A percentile compares a stretch with the other conserved stretches of the same genome.
Conservation (phyloP, 2,329 filamentous ascomycete species). For the Fusarium penzigii region DNA sequence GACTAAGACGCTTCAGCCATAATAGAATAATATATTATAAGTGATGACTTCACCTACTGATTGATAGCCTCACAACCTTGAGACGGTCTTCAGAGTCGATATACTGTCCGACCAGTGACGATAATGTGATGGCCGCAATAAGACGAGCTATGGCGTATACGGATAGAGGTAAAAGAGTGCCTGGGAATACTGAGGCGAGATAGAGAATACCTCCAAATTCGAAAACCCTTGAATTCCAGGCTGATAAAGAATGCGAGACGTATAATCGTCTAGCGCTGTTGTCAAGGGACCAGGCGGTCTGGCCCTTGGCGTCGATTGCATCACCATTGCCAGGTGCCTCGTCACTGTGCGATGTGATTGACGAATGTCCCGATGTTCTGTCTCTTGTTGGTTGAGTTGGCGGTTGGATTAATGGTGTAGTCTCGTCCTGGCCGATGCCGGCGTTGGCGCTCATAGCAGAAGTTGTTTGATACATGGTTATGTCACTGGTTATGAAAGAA, state of each 20-base stretch:
- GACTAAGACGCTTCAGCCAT: conserved; percentile 16
- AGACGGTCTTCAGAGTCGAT: conserved; percentile 60
- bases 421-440: neutral
- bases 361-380: neutral
- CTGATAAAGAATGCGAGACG: conserved; percentile 60
- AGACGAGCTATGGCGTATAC: conserved; percentile 67
- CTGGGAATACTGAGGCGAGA: conserved; percentile 55
- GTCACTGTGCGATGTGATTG: neutral
- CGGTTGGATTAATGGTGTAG: conserved; percentile 3
- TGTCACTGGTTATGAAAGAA: neutral
- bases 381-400: neutral
- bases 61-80: conserved; percentile 51
- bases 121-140: conserved; percentile 57
- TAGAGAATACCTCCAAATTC: conserved; percentile 64
- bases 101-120: conserved; percentile 57
- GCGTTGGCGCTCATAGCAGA: neutral
- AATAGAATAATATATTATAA: too few species aligned
- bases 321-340: neutral
- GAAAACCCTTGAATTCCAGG: conserved; percentile 65
- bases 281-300: conserved; percentile 11
- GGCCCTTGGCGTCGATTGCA: neutral
- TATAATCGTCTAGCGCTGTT: conserved; percentile 46
- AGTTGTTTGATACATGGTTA: neutral
- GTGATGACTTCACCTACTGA: conserved; percentile 28
- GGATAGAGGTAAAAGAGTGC: conserved; percentile 65